Evolutionary conservation across 257 asterid species (phyloP).

Genomic region (Hygrophila difformis): DNA sequence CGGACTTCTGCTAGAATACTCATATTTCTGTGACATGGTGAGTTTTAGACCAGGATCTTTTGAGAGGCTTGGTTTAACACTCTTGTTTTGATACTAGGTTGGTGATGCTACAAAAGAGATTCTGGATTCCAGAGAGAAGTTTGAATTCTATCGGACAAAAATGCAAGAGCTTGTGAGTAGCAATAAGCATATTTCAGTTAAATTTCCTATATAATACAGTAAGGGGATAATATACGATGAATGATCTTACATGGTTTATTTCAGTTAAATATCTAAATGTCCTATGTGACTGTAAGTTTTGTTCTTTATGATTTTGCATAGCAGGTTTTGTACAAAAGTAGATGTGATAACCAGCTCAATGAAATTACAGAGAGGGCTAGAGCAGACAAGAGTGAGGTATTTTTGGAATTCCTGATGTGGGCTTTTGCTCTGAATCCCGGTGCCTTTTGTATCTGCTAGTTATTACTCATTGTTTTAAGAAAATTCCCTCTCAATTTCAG

Average conservation of each 20-base stretch:
- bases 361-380: constrained; percentile 94
- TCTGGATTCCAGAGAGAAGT: constrained; percentile 92
- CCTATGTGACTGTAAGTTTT: too few relatives aligned
- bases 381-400: constrained; percentile 92
- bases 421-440: background rate
- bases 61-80: background rate
- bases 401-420: background rate
- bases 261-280: too few relatives aligned
- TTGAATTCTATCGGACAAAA: constrained; percentile 80
- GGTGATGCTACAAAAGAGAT: constrained; percentile 59
- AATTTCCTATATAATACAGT: background rate
- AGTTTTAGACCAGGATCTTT: background rate
- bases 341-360: constrained; percentile 95
- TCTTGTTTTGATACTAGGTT: constrained; percentile 28
- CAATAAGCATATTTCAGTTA: background rate
- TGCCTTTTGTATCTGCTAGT: background rate
- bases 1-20: too few relatives aligned
- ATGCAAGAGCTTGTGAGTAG: constrained; percentile 98
- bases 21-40: too few relatives aligned
- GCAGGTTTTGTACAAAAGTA: constrained; percentile 93
- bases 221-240: background rate
- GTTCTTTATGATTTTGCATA: background rate
- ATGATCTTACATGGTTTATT: background rate
- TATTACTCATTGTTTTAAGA: too few relatives aligned
- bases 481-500: constrained; percentile 29